Evolutionary conservation across 768 basidiomycete species (phyloP).

Genomic region (Coprinellus aureogranulatus): DNA sequence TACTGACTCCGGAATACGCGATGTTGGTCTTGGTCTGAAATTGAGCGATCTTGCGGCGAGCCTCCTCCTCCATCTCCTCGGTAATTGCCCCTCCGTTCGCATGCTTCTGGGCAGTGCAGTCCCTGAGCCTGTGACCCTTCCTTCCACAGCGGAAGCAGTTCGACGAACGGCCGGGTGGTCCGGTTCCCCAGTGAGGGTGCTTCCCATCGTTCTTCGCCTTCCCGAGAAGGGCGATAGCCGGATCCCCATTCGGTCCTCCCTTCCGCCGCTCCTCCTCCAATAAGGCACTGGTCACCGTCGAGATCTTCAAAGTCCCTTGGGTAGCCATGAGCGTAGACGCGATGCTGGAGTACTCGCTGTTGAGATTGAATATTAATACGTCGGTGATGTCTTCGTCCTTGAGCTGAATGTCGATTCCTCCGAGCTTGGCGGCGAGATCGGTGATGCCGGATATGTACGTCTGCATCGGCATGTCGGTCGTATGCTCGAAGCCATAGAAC

Average conservation of each 20-base stretch:
- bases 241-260: not conserved
- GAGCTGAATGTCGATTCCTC: not conserved
- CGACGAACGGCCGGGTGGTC: not conserved
- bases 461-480: not conserved
- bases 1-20: not conserved
- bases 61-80: not conserved
- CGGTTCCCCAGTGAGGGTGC: not conserved
- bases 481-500: constrained; percentile 12
- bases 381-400: not conserved
- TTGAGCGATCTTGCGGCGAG: not conserved
- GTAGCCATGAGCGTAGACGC: not conserved
- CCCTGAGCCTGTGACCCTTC: not conserved
- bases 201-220: not conserved
- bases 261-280: not conserved
- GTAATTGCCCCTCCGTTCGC: not conserved
- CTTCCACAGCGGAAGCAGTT: not conserved
- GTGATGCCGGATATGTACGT: not conserved
- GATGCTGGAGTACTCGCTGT: not conserved
- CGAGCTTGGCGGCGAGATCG: not conserved
- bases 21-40: not conserved
- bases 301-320: not conserved
- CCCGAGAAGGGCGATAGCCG: not conserved
- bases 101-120: not conserved
- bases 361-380: not conserved
- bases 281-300: not conserved